Evolutionary conservation across 768 basidiomycete genomes (phyloP).

Genomic region (Dioszegia crocea): DNA sequence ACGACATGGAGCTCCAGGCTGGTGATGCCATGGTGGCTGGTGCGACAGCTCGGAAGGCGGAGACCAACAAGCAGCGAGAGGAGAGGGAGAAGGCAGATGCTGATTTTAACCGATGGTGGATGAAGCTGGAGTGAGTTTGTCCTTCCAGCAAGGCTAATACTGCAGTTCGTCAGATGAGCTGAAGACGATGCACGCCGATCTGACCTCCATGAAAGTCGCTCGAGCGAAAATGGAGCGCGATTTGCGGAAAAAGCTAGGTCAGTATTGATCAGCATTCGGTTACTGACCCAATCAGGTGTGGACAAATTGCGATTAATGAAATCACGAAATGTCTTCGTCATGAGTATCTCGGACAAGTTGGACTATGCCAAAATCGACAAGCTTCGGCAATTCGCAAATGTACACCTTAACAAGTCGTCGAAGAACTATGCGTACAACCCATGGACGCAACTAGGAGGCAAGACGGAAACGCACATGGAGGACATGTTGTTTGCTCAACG

Average conservation of each 20-base stretch:
- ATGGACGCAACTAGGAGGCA: conserved; percentile 37
- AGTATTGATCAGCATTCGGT: conserved; percentile 3
- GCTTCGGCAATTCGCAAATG: conserved; percentile 18
- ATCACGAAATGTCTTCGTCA: conserved; percentile 2
- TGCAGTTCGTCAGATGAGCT: conserved; percentile 27
- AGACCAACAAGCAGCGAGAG: conserved; percentile 22
- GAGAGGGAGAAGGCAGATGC: conserved; percentile 23
- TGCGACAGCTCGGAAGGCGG: conserved; percentile 7
- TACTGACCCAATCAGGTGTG: conserved; percentile 1
- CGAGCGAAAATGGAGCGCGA: conserved; percentile 27
- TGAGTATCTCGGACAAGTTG: conserved; percentile 14
- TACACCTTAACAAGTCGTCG: conserved; percentile 16
- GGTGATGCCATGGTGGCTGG: conserved; percentile 13
- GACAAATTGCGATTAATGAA: not conserved
- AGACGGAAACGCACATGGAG: conserved; percentile 30
- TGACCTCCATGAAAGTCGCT: conserved; percentile 14
- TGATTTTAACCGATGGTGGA: conserved; percentile 38
- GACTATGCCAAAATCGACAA: conserved; percentile 29
- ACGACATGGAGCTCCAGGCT: conserved; percentile 12
- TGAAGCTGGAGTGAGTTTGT: conserved; percentile 31
- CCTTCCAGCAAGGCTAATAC: not conserved
- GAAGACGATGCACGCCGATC: conserved; percentile 14
- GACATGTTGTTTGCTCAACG: conserved; percentile 30
- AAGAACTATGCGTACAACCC: conserved; percentile 32
- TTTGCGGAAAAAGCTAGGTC: conserved; percentile 22